Conservation (phyloP, 345 rosid genomes). For the Streptanthus diversifolius region DNA sequence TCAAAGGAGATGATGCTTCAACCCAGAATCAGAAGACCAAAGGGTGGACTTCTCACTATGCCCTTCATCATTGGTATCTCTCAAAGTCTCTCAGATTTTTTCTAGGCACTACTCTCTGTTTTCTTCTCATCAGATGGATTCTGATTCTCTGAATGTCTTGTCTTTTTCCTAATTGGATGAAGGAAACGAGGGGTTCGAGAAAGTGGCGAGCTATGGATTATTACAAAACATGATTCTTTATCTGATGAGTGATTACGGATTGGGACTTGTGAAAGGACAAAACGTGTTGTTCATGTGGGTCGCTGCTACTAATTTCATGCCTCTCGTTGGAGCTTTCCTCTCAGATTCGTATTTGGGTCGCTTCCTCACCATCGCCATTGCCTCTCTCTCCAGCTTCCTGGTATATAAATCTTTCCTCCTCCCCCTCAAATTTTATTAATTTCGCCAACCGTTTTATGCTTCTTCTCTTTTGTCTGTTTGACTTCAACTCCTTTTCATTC, state of each 20-base stretch:
- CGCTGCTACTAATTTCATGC: conserved; percentile 63
- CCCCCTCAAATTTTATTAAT: no score
- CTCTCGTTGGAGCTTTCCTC: conserved; percentile 67
- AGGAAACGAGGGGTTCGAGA: conserved; percentile 81
- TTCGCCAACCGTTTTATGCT: background rate
- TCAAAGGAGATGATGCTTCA: conserved; percentile 29
- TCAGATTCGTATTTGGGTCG: conserved; percentile 77
- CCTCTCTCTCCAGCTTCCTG: conserved; percentile 56
- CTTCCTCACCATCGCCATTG: conserved; percentile 59
- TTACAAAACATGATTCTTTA: conserved; percentile 65
- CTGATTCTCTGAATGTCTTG: background rate
- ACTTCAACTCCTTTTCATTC: background rate
- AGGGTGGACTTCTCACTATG: conserved; percentile 72
- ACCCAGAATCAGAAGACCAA: conserved; percentile 28
- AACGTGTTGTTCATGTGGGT: conserved; percentile 62
- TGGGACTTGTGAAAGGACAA: conserved; percentile 53
- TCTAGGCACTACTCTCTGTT: no score
- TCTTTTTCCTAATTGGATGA: background rate
- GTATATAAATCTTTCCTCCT: conserved; percentile 43
- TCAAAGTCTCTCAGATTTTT: no score
- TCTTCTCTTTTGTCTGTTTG: background rate
- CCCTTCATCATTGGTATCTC: conserved; percentile 70
- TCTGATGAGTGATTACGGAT: conserved; percentile 51
- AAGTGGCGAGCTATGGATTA: conserved; percentile 78
- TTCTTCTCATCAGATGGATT: background rate